These are phyloP conservation scores for Alternaria rosae DNA, from an alignment of 2,329 filamentous ascomycete species.

Conservation along the genomic window DNA sequence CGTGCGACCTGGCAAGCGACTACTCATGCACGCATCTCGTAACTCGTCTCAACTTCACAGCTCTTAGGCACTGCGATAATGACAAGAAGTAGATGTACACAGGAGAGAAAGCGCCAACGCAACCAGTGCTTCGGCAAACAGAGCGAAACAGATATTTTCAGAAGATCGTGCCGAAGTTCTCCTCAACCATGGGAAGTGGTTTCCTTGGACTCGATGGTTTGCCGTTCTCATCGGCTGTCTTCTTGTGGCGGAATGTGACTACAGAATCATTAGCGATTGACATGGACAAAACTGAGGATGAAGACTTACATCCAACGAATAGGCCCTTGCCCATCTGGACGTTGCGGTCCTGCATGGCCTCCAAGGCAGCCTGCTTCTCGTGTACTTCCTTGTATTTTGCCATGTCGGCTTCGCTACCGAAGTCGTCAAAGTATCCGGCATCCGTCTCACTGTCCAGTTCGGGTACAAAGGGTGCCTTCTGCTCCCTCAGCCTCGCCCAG, in stretches of 20 bases:
- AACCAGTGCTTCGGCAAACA: slow-evolving; percentile 26
- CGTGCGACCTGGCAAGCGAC: slow-evolving; percentile 9
- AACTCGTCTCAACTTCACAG: slow-evolving; percentile 18
- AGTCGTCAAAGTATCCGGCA: slow-evolving; percentile 98
- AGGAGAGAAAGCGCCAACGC: slow-evolving; percentile 17
- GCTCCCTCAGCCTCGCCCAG: slow-evolving; percentile 80
- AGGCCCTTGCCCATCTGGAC: slow-evolving; percentile 93
- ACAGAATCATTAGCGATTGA: slow-evolving; percentile 17
- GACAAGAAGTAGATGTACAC: slow-evolving; percentile 9
- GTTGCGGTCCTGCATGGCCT: slow-evolving; percentile 91
- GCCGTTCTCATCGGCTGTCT: slow-evolving; percentile 72
- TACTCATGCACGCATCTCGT: slow-evolving; percentile 10
- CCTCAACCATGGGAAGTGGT: slow-evolving; percentile 76
- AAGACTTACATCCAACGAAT: slow-evolving; percentile 95
- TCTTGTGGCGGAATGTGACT: slow-evolving; percentile 73
- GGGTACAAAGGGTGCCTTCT: slow-evolving; percentile 93
- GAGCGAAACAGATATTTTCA: slow-evolving; percentile 37
- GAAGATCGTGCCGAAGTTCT: slow-evolving; percentile 84
- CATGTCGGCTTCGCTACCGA: slow-evolving; percentile 96
- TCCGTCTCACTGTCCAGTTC: slow-evolving; percentile 98
- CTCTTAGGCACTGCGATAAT: slow-evolving; percentile 25
- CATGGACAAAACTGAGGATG: slow-evolving; percentile 47
- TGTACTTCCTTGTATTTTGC: slow-evolving; percentile 99
- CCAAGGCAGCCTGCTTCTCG: slow-evolving; percentile 92
- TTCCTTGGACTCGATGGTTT: slow-evolving; percentile 75